phyloP scores from a whole-genome alignment of 768 basidiomycete species.

The Floccularia luteovirens region DNA sequence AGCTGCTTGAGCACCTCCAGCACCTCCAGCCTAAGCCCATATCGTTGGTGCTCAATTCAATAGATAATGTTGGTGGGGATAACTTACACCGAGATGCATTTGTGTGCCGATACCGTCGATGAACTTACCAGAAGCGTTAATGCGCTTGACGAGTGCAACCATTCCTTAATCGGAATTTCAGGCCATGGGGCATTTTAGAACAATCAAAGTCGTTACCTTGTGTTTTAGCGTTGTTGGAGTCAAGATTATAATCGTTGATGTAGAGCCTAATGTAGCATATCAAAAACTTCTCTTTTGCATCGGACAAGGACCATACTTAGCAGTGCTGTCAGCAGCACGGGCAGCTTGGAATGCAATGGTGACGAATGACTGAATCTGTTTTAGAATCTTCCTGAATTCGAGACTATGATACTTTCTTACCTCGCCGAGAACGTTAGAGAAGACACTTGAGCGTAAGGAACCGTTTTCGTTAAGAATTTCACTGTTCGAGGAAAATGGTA shows the following conservation, averaged over 20 bases:
- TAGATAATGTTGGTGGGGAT: no score
- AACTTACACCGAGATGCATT: conserved; percentile 27
- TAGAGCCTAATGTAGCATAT: conserved; percentile 16
- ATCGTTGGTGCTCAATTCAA: no score
- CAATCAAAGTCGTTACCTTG: no score
- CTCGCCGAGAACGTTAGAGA: conserved; percentile 42
- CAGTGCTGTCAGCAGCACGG: conserved; percentile 36
- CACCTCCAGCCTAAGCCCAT: conserved; percentile 27
- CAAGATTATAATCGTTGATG: conserved; percentile 43
- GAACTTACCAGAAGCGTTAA: conserved; percentile 28
- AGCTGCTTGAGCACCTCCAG: conserved; percentile 32
- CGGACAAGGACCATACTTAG: conserved; percentile 23
- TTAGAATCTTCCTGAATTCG: no score
- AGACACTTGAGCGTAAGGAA: conserved; percentile 35
- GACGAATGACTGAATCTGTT: conserved; percentile 43
- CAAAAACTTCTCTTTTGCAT: not conserved
- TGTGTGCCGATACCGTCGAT: conserved; percentile 47
- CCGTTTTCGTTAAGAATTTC: conserved; percentile 50
- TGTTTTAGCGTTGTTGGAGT: conserved; percentile 39
- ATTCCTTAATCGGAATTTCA: no score
- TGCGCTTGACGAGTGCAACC: conserved; percentile 31
- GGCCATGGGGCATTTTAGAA: no score
- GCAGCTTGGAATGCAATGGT: conserved; percentile 44
- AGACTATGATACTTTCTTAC: no score
- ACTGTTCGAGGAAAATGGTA: conserved; percentile 12